Evolutionary conservation across 495 filamentous ascomycete genomes (phyloP), one percentile per base, ranked within the genome.

Genomic region (Xylaria cubensis): DNA sequence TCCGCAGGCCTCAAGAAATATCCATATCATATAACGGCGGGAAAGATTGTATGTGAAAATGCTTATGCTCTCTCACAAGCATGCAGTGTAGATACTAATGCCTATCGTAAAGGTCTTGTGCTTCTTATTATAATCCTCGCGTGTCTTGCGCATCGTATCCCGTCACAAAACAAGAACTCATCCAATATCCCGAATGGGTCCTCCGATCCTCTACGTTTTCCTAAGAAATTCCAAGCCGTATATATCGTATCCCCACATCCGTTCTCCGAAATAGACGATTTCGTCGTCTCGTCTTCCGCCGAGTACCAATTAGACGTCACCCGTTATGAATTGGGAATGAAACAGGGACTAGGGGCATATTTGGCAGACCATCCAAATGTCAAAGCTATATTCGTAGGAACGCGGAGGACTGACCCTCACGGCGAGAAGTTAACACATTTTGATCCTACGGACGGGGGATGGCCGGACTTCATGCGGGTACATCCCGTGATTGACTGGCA

Each of bases 401-500:
- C 96, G 0, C 81, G 96, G 50, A 83, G 97, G 65, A 98, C 95
- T 0, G 96, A 99, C 78, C 96, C 96, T 6, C 95, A 98, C 74
- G 94, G 96, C 3, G 90, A 87, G 67, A 82, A 85, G 39, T 76
- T 99, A 75, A 90, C 85, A 9, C 88, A 92, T 78, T 98, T 98
- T 77, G 91, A 97, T 77, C 85, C 82, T 66, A 99, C 96, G 5
- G 96, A 99, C 84, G 81, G 86, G 36, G 96, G 91, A 4, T 99
- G 96, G 96, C 97, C 96, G 32, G 82, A 86, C 68, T 97, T 99
- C 76, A 94, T 98, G 90, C 86, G 96, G 58, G 85, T 97, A 51
- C 94, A 98, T 83, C 96, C 96, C 0, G 92, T 99, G 10, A 93
- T 99, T 77, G 96, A 98, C 77, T 98, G 96, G 97, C 92, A 95